These are phyloP conservation scores for Cytospora schulzeri DNA, from an alignment of 2,329 filamentous ascomycete species.

Conservation along the genomic window DNA sequence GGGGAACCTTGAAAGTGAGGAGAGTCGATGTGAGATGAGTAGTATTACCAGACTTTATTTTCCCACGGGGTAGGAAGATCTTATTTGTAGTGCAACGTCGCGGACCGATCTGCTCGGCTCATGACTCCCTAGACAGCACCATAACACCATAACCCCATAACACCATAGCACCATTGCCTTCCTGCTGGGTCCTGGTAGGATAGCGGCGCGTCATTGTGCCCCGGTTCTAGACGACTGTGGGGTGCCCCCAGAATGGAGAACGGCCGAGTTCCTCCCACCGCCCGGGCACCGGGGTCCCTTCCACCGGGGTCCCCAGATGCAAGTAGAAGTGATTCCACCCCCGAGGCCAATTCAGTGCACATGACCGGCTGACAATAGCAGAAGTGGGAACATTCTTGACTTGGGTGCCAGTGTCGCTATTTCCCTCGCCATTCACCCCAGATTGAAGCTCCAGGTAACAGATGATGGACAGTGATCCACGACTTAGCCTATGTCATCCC, in stretches of 20 bases:
- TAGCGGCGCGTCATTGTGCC: constrained; percentile 7
- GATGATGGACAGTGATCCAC: constrained; percentile 3
- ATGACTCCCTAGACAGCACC: background rate
- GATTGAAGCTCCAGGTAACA: constrained; percentile 7
- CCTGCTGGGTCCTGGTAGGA: background rate
- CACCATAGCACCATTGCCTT: background rate
- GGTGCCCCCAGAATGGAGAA: constrained; percentile 22
- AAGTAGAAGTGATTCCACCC: background rate
- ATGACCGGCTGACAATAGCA: background rate
- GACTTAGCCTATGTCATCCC: constrained; percentile 1
- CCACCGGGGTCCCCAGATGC: constrained; percentile 17
- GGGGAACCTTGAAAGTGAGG: background rate
- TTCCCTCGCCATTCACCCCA: constrained; percentile 26
- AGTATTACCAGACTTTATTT: background rate
- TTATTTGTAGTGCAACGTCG: background rate
- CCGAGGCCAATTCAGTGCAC: background rate
- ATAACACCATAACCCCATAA: background rate
- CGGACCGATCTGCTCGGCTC: background rate
- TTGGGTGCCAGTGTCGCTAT: constrained; percentile 19
- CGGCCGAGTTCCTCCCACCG: constrained; percentile 16
- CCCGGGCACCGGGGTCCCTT: constrained; percentile 10
- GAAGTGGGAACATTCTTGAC: background rate
- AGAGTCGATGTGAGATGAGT: background rate
- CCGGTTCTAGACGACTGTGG: constrained; percentile 21
- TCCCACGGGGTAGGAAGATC: background rate